Base-by-base conservation (phyloP, 2,329 filamentous ascomycete species). In the Cadophora sp. region DNA sequence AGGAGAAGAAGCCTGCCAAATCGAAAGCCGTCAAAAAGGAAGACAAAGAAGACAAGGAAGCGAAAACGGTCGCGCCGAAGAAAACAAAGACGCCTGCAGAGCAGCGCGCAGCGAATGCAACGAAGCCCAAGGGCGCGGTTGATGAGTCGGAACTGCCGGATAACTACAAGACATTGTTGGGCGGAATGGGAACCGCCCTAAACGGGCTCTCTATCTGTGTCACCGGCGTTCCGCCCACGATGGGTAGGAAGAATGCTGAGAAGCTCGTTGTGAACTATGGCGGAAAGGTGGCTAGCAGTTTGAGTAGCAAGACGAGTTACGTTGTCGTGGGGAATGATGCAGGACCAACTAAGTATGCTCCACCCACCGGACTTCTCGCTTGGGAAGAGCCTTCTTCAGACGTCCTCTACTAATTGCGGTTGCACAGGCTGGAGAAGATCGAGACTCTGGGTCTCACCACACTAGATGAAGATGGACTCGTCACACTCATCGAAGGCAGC, bases 241-340 rank as follows among this genome's bases (percentile, higher is more conserved):
- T 75, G 9, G 71, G 71, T 4, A 55, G 73, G 27, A 72, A 74
- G 59, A 72, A 72, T 60, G 62, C 69, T 3, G 73, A 74, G 51
- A 64, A 62, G 26, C 46, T 76, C 24, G 71, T 75, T 4, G 27
- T 51, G 22, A 37, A 31, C 24, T 73, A 74, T 66, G 74, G 73
- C 4, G 73, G 66, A 8, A 73, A 73, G 43, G 48, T 75, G 3
- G 48, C 53, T 1, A 75, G 73, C 63, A 61, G 53, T 19, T n/a
- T 75, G 40, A 73, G 65, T 43, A 70, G 71, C 66, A 74, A 73
- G 19, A 74, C 73, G 3, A 60, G 59, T 37, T 73, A 65, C 46
- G 74, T 73, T 19, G 68, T 76, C 37, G 56, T 76, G 11, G 73
- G 74, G 5, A 69, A 73, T 65, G 69, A 74, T 29, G 71, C 74